A percentile compares a stretch with the other conserved stretches of the same genome.
phyloP scores from a whole-genome alignment of 1,284 basidiomycete genomes.

The Ustilago shanxiensis region DNA sequence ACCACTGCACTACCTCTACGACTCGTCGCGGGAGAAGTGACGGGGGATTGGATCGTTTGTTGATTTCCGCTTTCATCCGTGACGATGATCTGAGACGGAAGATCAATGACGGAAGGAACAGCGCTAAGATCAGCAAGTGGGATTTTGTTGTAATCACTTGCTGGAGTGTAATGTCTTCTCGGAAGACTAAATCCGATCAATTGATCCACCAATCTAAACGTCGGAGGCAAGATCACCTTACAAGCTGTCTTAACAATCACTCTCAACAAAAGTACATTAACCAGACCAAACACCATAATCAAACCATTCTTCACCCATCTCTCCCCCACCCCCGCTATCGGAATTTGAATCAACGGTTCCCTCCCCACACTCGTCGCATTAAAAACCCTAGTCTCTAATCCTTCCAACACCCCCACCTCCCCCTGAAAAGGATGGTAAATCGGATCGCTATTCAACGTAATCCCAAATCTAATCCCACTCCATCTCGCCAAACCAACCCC shows the following conservation, averaged over 20 bases:
- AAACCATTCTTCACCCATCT: constrained; percentile 25
- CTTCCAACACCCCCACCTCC: constrained; percentile 7
- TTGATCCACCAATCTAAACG: constrained; percentile 50
- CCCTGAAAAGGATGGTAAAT: constrained; percentile 25
- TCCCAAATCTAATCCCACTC: constrained; percentile 67
- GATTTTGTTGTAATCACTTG: constrained; percentile 56
- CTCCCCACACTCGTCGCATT: background rate
- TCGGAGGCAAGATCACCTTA: constrained; percentile 55
- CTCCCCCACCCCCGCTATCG: constrained; percentile 22
- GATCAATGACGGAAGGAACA: constrained; percentile 48
- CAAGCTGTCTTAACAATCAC: constrained; percentile 73
- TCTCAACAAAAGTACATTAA: constrained; percentile 83
- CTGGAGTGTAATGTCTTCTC: constrained; percentile 57
- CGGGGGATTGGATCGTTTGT: constrained; percentile 32
- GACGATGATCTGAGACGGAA: constrained; percentile 49
- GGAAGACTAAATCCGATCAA: constrained; percentile 62
- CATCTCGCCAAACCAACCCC: constrained; percentile 82
- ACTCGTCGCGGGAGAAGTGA: constrained; percentile 16
- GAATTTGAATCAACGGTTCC: constrained; percentile 34
- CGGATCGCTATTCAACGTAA: constrained; percentile 32
- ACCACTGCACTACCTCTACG: constrained; percentile 7
- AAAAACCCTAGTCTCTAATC: background rate
- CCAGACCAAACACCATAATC: constrained; percentile 75
- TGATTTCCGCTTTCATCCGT: constrained; percentile 42
- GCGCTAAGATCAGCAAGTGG: constrained; percentile 47